Percentiles rank a stretch among this genome's conserved stretches.
phyloP scores from a whole-genome alignment of 2,329 filamentous ascomycete species.

The Botrytis sinoallii region DNA sequence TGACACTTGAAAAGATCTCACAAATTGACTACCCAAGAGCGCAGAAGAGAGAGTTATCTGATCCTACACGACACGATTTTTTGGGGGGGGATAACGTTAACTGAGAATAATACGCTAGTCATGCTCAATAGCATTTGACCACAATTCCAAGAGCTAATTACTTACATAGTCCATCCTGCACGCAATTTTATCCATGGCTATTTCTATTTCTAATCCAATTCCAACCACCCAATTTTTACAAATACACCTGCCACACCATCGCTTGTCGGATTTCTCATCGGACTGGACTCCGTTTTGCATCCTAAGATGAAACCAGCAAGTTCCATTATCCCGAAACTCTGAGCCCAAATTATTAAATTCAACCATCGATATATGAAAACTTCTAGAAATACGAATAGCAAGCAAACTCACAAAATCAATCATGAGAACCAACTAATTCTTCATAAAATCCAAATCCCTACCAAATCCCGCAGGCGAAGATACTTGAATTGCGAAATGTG shows the following conservation, averaged over 20 bases:
- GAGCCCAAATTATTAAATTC: fast-evolving
- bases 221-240: too few relatives aligned
- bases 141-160: fast-evolving
- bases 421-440: fast-evolving
- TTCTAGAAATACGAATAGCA: not conserved
- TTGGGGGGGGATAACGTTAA: too few relatives aligned
- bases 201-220: too few relatives aligned
- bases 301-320: fast-evolving
- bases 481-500: not conserved
- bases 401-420: fast-evolving
- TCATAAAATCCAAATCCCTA: not conserved
- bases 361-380: not conserved
- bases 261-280: not conserved
- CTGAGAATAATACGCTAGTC: not conserved
- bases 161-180: not conserved
- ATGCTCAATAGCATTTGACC: not conserved
- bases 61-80: too few relatives aligned
- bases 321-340: too few relatives aligned
- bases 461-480: not conserved
- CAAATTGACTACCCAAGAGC: not conserved
- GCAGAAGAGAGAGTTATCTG: too few relatives aligned
- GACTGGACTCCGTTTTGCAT: too few relatives aligned
- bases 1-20: too few relatives aligned
- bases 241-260: too few relatives aligned
- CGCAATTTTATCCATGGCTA: too few relatives aligned